Conservation (phyloP, 1,139 yeast species). For the Geotrichum candidum region DNA sequence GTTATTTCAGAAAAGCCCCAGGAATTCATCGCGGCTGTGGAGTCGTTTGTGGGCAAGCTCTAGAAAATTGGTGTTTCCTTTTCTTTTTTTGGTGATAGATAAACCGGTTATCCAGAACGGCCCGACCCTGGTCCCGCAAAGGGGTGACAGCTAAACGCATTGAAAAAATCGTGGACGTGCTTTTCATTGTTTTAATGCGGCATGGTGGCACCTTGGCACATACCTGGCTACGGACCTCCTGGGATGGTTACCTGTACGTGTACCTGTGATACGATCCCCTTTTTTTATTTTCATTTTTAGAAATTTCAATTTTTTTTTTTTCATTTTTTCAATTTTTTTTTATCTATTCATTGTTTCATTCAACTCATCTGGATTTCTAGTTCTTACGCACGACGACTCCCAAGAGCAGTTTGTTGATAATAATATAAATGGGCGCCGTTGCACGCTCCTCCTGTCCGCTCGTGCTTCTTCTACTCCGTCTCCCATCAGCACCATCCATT, state of each 20-base stretch:
- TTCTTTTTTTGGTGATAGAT: neutral
- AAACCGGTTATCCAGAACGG: neutral
- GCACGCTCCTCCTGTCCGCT: no score
- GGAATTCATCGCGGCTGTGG: conserved; percentile 21
- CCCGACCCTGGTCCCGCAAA: no score
- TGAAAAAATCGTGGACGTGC: no score
- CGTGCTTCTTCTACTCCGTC: neutral
- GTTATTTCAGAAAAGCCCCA: conserved; percentile 30
- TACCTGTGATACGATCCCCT: neutral
- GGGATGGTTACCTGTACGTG: neutral
- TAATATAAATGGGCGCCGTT: neutral
- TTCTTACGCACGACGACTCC: neutral
- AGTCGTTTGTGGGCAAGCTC: conserved; percentile 5
- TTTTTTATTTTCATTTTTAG: neutral
- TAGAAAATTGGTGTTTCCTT: neutral
- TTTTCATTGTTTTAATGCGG: no score
- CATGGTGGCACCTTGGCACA: neutral
- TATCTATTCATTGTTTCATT: neutral
- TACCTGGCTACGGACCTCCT: neutral
- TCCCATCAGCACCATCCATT: neutral
- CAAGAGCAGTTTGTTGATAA: neutral
- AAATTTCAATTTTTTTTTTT: no score
- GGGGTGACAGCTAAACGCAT: no score
- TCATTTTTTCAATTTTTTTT: neutral
- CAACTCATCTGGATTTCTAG: neutral